phyloP scores from a whole-genome alignment of 2,329 filamentous ascomycete species.

The Fusarium nematophilum region DNA sequence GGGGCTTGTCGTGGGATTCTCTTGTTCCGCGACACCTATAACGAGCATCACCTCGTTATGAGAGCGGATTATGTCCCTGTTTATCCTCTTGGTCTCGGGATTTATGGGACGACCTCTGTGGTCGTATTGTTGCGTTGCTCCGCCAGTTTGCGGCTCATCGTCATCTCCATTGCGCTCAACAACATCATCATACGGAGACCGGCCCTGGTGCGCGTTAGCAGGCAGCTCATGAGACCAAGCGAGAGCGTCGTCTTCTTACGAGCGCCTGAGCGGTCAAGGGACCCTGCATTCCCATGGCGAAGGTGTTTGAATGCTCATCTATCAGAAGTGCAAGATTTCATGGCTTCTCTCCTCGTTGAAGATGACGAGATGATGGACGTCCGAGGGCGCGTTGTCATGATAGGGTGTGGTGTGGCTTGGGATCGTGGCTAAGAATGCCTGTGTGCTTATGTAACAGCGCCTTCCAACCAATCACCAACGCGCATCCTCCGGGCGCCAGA shows the following conservation, averaged over 20 bases:
- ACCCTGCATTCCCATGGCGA: conserved; percentile 64
- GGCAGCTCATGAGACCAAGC: not conserved
- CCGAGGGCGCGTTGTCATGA: conserved; percentile 27
- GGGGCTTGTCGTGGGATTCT: conserved; percentile 55
- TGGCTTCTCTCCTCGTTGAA: not conserved
- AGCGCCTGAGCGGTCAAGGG: conserved; percentile 68
- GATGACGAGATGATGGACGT: not conserved
- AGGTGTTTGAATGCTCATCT: conserved; percentile 13
- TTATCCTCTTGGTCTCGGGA: conserved; percentile 64
- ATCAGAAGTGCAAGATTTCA: not conserved
- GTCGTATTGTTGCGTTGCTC: conserved; percentile 63
- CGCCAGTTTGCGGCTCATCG: conserved; percentile 36
- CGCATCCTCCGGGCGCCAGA: conserved; percentile 15
- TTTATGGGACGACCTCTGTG: conserved; percentile 67
- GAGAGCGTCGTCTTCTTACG: conserved; percentile 50
- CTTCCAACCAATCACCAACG: conserved; percentile 22
- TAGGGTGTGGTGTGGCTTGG: not conserved
- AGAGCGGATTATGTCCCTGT: conserved; percentile 67
- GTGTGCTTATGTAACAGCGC: conserved; percentile 22
- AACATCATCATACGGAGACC: conserved; percentile 70
- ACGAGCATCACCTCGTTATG: conserved; percentile 74
- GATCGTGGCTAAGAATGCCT: too few relatives aligned
- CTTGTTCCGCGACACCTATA: conserved; percentile 70
- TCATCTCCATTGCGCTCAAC: conserved; percentile 58
- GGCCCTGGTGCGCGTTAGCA: conserved; percentile 56